phyloP scores from a whole-genome alignment of 371 early-diverging fungal species.

The Apophysomyces trapeziformis region DNA sequence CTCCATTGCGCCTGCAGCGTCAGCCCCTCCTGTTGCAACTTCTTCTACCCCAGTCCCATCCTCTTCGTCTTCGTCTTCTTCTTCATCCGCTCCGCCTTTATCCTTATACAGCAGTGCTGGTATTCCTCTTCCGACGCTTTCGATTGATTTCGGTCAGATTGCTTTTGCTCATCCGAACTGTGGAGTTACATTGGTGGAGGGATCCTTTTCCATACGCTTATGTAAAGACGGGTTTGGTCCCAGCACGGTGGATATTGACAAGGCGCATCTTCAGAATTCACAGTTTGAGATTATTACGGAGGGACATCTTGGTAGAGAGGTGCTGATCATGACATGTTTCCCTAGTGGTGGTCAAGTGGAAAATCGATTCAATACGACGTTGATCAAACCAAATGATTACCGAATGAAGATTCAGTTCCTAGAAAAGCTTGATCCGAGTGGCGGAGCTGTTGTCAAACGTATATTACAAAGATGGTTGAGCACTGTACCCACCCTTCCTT shows the following conservation, averaged over 20 bases:
- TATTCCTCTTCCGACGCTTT: constrained; percentile 63
- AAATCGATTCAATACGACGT: constrained; percentile 43
- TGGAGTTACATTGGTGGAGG: constrained; percentile 55
- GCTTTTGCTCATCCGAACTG: constrained; percentile 65
- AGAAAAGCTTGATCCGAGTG: constrained; percentile 58
- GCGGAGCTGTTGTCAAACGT: constrained; percentile 60
- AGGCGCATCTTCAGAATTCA: constrained; percentile 48
- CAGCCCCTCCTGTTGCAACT: no score
- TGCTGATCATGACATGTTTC: constrained; percentile 50
- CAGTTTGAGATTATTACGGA: constrained; percentile 52
- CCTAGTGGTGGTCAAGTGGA: constrained; percentile 37
- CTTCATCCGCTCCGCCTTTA: constrained; percentile 12
- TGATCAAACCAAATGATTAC: constrained; percentile 44
- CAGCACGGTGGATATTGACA: constrained; percentile 52
- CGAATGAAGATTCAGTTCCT: constrained; percentile 56
- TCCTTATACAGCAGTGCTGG: constrained; percentile 37
- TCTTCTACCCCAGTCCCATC: no score
- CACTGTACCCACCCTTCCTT: background rate
- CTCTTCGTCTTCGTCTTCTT: no score
- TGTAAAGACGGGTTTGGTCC: constrained; percentile 48
- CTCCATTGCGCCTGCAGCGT: no score
- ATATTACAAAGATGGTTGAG: constrained; percentile 60
- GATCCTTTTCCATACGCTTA: constrained; percentile 57
- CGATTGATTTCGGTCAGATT: constrained; percentile 57
- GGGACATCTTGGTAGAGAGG: constrained; percentile 42